phyloP scores from a whole-genome alignment of 2,329 filamentous ascomycete genomes.

The Davidsoniella australis region DNA sequence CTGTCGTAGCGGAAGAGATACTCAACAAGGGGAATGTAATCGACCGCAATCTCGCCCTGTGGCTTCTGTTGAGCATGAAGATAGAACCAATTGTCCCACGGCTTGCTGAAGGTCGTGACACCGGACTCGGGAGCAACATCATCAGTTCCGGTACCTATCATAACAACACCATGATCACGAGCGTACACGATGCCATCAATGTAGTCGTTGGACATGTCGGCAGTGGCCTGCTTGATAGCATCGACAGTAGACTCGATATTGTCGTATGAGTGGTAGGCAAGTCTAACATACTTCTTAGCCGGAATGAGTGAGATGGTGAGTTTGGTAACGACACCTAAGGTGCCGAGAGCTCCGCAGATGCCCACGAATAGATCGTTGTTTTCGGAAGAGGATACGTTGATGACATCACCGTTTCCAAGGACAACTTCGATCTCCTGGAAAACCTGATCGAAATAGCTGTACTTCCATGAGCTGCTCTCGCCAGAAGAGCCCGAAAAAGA shows the following conservation, averaged over 20 bases:
- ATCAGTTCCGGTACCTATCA: slow-evolving; percentile 40
- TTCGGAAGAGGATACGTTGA: slow-evolving; percentile 30
- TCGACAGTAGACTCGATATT: slow-evolving; percentile 23
- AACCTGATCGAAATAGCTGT: slow-evolving; percentile 48
- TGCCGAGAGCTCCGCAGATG: slow-evolving; percentile 48
- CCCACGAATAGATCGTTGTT: slow-evolving; percentile 45
- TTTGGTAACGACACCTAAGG: slow-evolving; percentile 47
- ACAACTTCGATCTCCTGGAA: slow-evolving; percentile 48
- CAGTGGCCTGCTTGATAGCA: slow-evolving; percentile 29
- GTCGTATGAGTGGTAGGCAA: slow-evolving; percentile 35
- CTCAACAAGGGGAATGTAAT: slow-evolving; percentile 44
- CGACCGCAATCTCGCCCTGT: slow-evolving; percentile 20
- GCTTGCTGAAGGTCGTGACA: slow-evolving; percentile 34
- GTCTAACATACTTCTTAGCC: slow-evolving; percentile 36
- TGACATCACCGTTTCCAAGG: slow-evolving; percentile 40
- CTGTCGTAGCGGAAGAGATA: slow-evolving; percentile 59
- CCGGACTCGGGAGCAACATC: slow-evolving; percentile 21
- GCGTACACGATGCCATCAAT: slow-evolving; percentile 54
- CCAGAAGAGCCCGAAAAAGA: slow-evolving; percentile 51
- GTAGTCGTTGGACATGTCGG: slow-evolving; percentile 35
- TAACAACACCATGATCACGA: slow-evolving; percentile 36
- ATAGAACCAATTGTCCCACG: slow-evolving; percentile 57
- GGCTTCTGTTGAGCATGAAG: slow-evolving; percentile 39
- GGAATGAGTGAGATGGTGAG: slow-evolving; percentile 42
- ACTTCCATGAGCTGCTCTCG: slow-evolving; percentile 50